Base-by-base conservation (phyloP, 2,329 filamentous ascomycete genomes). In the Alternaria arbusti region DNA sequence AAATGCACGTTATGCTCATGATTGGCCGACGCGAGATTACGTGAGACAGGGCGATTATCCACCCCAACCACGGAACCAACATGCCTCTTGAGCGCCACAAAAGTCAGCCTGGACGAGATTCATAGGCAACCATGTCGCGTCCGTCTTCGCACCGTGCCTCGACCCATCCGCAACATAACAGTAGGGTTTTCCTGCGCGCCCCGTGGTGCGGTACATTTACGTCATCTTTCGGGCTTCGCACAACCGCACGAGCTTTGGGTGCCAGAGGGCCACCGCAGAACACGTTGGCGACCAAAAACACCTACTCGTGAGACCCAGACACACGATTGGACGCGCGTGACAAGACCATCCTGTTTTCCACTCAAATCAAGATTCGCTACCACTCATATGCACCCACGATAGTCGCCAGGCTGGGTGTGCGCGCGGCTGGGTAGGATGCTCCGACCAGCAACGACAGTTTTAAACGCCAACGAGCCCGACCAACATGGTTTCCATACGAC, bases 21-120 rank as follows among this genome's bases (percentile, higher is more conserved):
- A 68, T 64, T 68, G 61, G 64, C 56, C 17, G 12, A 26, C 13
- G 26, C 15, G 11, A 36, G 50, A 62, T 70, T 68, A 70, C 63
- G 63, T 68, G 56, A 70, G 60, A 52, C 57, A 64, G 54, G 45
- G 54, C 25, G 20, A 36, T 47, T 10, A 52, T 57, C 43, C 32
- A 64, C 51, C 43, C 36, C 54, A 46, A 59, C 55, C 59, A 63
- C 56, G 23, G 57, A 45, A 25, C 46, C 43, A 50, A 49, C 23
- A 44, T 55, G 50, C 57, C 57, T 47, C 51, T 51, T 28, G 36
- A 49, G 61, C 61, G 61, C 61, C 61, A 63, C 61, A 60, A 59
- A 60, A 60, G 44, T 49, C 36, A 63, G 44, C 50, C 55, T 60
- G 45, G 28, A 12, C 28, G 46, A 30, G 45, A 28, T 28, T 36